phyloP scores from a whole-genome alignment of 164 flowering plant genomes.

The Magnolia changhungtana region DNA sequence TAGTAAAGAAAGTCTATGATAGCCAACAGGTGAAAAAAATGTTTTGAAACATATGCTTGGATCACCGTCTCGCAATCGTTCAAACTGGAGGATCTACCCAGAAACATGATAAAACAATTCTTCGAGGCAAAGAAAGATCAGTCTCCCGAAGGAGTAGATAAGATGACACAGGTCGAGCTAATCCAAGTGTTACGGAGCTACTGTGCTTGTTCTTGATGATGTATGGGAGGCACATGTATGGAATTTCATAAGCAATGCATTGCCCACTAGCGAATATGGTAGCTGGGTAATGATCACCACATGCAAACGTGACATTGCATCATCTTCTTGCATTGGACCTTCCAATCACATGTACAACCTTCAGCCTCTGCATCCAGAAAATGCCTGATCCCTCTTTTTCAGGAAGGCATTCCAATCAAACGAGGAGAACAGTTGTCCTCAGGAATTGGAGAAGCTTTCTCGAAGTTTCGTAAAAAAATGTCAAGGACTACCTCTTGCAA shows the following conservation, averaged over 20 bases:
- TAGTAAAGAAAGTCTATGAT: too few relatives aligned
- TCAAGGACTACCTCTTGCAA: slow-evolving; percentile 25
- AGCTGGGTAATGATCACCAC: slow-evolving; percentile 39
- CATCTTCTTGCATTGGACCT: not conserved
- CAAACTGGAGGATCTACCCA: not conserved
- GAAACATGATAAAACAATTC: slow-evolving; percentile 7
- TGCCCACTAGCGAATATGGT: slow-evolving; percentile 20
- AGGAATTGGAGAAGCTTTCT: not conserved
- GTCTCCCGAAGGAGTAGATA: too few relatives aligned
- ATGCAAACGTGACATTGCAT: slow-evolving; percentile 12
- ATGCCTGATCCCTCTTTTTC: slow-evolving; percentile 9
- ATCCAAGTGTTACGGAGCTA: slow-evolving; percentile 4
- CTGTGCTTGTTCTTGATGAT: slow-evolving; percentile 35
- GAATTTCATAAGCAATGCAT: slow-evolving; percentile 20
- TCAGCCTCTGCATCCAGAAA: not conserved
- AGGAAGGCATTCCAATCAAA: slow-evolving; percentile 5
- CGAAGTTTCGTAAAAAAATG: slow-evolving; percentile 15
- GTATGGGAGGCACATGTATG: slow-evolving; percentile 28
- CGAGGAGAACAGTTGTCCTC: not conserved
- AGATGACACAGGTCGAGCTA: slow-evolving; percentile 26
- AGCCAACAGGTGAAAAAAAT: not conserved
- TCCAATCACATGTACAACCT: not conserved
- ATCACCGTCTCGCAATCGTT: slow-evolving; percentile 6
- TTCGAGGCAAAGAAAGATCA: not conserved
- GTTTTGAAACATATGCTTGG: slow-evolving; percentile 22